A percentile compares a stretch with the other conserved stretches of the same genome.
phyloP scores from a whole-genome alignment of 768 basidiomycete species.

The Chalciporus sphaerocephalus region DNA sequence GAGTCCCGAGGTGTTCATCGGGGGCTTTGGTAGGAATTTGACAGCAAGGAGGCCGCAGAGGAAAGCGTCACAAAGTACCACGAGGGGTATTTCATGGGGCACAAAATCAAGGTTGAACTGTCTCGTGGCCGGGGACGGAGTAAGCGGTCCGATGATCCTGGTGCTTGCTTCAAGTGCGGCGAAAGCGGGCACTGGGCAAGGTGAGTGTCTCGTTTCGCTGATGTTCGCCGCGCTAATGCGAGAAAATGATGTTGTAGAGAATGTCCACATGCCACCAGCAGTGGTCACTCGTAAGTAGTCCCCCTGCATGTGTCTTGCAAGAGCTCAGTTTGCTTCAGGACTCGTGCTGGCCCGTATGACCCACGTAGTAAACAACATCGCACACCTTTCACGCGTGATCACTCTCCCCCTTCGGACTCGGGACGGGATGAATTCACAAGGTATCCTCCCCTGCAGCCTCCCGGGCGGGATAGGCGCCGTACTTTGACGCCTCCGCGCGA shows the following conservation, averaged over 20 bases:
- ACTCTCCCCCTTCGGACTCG: conserved; percentile 40
- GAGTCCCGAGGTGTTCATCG: background rate
- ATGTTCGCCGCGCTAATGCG: background rate
- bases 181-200: conserved; percentile 87
- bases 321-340: conserved; percentile 18
- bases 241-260: conserved; percentile 45
- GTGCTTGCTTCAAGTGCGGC: conserved; percentile 85
- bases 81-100: conserved; percentile 89
- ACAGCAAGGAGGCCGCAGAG: conserved; percentile 73
- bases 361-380: conserved; percentile 56
- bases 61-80: conserved; percentile 86
- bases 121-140: conserved; percentile 81
- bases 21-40: conserved; percentile 62
- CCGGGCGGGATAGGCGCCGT: conserved; percentile 55
- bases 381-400: conserved; percentile 50
- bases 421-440: conserved; percentile 56
- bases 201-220: conserved; percentile 36
- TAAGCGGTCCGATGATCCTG: conserved; percentile 80
- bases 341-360: conserved; percentile 44
- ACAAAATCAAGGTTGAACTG: conserved; percentile 83
- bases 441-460: conserved; percentile 35
- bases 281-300: conserved; percentile 46
- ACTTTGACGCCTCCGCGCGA: conserved; percentile 62
- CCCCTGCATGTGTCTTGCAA: background rate
- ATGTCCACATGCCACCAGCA: conserved; percentile 57